Base-by-base conservation (phyloP, 1,284 basidiomycete genomes). In the Austroboletus niveus region DNA sequence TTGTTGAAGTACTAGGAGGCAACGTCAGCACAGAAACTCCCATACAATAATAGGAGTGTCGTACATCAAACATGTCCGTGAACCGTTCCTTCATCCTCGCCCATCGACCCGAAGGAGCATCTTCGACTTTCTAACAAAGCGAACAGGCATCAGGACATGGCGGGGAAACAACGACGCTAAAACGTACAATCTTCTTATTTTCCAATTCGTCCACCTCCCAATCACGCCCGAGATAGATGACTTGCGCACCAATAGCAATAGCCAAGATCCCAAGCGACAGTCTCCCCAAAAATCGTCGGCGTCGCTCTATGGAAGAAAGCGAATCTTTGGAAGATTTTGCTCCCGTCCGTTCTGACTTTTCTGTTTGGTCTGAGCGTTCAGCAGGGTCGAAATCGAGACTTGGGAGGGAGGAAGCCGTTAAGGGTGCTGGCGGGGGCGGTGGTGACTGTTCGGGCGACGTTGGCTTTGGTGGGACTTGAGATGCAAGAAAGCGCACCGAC, bases 1-100 rank as follows among this genome's bases (percentile, higher is more conserved):
- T 97, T 90, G 64, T 87, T 93, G 70, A 97, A 94, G 68, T 84
- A 87, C 90, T 95, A 63, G 10, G n/a, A 36, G 24, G 0, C 39
- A 32, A 47, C 15, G n/a, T 45, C 17, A 55, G 42, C 17, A 38
- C 27, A 38, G 15, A 11, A 5, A 0, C 8, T 24, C n/a, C 31
- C 3, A 15, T 8, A 29, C n/a, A 35, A 10, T 10, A 15, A 20
- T 6, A 0, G 15, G 35, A 34, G 17, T 5, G 15, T 73, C 82
- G 40, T 62, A 88, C 86, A 60, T 84, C 81, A 52, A 89, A 87
- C 57, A 86, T 63, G 41, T 83, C 79, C 38, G 66, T 71, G 60
- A 85, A 80, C 39, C 87, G 77, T 39, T 75, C 66, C 56, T 73
- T 79, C 24, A 81, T 87, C 45, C 87, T 75, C 36, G 75, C 81